Base-by-base conservation (phyloP, 257 asterid species). In the Vinca minor region DNA sequence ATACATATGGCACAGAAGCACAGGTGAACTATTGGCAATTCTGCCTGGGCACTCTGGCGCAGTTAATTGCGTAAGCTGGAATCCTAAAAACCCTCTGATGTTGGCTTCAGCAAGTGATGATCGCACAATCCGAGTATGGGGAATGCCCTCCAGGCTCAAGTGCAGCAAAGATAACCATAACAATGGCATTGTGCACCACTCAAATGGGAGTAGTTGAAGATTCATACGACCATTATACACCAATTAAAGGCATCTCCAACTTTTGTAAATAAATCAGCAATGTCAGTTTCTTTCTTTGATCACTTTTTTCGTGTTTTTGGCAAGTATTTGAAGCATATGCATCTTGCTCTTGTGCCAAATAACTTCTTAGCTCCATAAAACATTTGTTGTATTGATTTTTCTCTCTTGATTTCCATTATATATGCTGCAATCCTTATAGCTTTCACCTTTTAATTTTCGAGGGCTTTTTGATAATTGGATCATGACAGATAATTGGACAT, bases 101-200 rank as follows among this genome's bases (percentile, higher is more conserved):
- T 74, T 87, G 69, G 91, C 91, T n/a, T 87, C 94, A 17, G 94
- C 93, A 34, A 83, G 95, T 70, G 93, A 87, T 45, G 95, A 87
- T 59, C 82, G 79, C 34, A 85, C 90, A 3, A 85, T 87, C 61
- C 87, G 88, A 45, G 77, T 87, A 66, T 87, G 95, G 95, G 95
- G 95, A 21, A 47, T 78, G 76, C 4, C 4, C 7, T 14, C 48
- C 32, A 38, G 3, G 14, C n/a, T 59, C 10, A 59, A 36, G 47
- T 2, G 31, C 18, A n/a, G n/a, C n/a, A 59, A n/a, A 55, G 61
- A 55, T 31, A 55, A 55, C 26, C 57, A 11, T 23, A 21, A 32
- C 34, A 50, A 50, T 8, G 57, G n/a, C 31, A 50, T 23, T 50
- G 34, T 25, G 32, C 57, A 23, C 57, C 57, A 8, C 41, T 26